Evolutionary conservation across 805 yeast species (phyloP).

Genomic region (Ogataea glucozyma): DNA sequence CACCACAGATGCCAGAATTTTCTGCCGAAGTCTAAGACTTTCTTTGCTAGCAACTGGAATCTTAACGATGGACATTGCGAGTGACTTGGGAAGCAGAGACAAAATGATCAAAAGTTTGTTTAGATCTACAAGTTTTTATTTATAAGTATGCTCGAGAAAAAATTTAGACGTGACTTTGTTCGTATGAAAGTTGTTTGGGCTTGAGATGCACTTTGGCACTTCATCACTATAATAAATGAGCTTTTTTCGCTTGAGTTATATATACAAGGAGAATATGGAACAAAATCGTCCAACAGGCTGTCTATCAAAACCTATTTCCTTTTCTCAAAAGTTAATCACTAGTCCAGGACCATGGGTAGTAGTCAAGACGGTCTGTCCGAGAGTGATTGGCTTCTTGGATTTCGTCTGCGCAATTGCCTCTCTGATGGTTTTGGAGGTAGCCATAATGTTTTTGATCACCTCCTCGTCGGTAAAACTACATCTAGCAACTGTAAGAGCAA

Average conservation of each 20-base stretch:
- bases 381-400: conserved; percentile 62
- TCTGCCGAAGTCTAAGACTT: conserved; percentile 17
- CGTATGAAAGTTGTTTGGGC: too few species aligned
- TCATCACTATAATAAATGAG: neutral
- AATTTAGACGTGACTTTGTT: too few species aligned
- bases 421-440: conserved; percentile 63
- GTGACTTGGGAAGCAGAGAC: too few species aligned
- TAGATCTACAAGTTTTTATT: too few species aligned
- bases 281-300: neutral
- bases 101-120: too few species aligned
- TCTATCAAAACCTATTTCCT: too few species aligned
- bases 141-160: too few species aligned
- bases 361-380: conserved; percentile 69
- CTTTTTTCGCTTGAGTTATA: conserved; percentile 1
- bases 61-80: neutral
- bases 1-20: conserved; percentile 30
- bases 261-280: conserved; percentile 1
- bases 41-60: conserved; percentile 2
- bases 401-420: conserved; percentile 55
- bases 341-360: conserved; percentile 82
- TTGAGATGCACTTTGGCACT: too few species aligned
- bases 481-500: conserved; percentile 73
- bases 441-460: conserved; percentile 66
- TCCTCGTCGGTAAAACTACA: conserved; percentile 77
- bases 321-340: conserved; percentile 54